Evolutionary conservation across 2,329 filamentous ascomycete species (phyloP).

Genomic region (Biscogniauxia mediterranea): DNA sequence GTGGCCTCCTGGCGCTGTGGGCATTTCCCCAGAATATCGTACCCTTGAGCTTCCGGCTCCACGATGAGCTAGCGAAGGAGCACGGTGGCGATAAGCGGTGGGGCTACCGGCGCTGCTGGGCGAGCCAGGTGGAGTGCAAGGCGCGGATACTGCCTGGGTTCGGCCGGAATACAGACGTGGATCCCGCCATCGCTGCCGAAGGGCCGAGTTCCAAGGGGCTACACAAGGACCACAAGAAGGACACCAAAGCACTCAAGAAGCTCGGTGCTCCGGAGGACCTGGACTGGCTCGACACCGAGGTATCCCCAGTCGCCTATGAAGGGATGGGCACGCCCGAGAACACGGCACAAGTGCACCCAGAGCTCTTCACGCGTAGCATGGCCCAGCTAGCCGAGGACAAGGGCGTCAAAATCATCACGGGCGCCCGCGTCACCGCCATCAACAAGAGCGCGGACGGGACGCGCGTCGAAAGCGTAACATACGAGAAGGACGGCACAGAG

Average conservation of each 20-base stretch:
- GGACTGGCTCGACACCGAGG: slow-evolving; percentile 65
- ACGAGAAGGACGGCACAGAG: slow-evolving; percentile 25
- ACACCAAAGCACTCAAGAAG: slow-evolving; percentile 22
- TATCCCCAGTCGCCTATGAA: slow-evolving; percentile 39
- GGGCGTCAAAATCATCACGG: slow-evolving; percentile 51
- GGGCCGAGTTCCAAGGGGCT: slow-evolving; percentile 23
- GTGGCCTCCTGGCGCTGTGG: slow-evolving; percentile 71
- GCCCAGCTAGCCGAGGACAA: slow-evolving; percentile 63
- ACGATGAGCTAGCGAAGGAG: slow-evolving; percentile 66
- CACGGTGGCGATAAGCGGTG: slow-evolving; percentile 65
- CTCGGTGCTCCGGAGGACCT: slow-evolving; percentile 53
- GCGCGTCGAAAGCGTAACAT: slow-evolving; percentile 31
- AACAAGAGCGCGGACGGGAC: slow-evolving; percentile 20
- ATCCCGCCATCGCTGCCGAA: slow-evolving; percentile 3
- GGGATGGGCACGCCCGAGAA: slow-evolving; percentile 49
- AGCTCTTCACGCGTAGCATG: slow-evolving; percentile 72
- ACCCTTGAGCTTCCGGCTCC: slow-evolving; percentile 66
- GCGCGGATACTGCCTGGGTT: slow-evolving; percentile 29
- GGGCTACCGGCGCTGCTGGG: slow-evolving; percentile 60
- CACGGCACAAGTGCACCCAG: slow-evolving; percentile 78
- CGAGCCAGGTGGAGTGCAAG: slow-evolving; percentile 32
- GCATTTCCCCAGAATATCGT: slow-evolving; percentile 71
- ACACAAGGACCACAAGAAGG: slow-evolving; percentile 33
- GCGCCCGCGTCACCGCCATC: slow-evolving; percentile 30
- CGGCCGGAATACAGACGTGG: background rate